Conservation (phyloP, 352 stramenopile genomes). For the Pythium phragmitis region DNA sequence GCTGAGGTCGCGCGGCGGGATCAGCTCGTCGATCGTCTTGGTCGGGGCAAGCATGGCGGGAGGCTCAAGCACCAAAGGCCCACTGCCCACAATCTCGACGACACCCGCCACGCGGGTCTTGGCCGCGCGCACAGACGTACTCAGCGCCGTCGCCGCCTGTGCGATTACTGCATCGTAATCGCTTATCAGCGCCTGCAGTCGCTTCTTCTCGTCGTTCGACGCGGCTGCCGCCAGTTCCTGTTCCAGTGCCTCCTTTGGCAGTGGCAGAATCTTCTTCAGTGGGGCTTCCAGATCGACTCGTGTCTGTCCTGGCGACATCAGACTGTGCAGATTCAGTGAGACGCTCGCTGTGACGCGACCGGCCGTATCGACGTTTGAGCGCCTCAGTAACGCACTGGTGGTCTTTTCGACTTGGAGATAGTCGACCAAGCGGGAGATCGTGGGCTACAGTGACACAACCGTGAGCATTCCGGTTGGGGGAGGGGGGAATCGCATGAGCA, state of each 20-base stretch:
- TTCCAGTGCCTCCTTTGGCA: constrained; percentile 51
- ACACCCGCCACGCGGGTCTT: constrained; percentile 33
- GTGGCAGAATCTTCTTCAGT: constrained; percentile 30
- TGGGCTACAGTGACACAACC: constrained; percentile 19
- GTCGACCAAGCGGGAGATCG: constrained; percentile 38
- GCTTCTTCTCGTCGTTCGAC: constrained; percentile 78
- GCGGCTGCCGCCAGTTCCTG: constrained; percentile 48
- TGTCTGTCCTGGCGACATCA: constrained; percentile 36
- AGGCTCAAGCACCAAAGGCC: constrained; percentile 41
- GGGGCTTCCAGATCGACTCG: constrained; percentile 12
- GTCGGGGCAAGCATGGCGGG: constrained; percentile 28
- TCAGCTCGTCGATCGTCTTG: constrained; percentile 47
- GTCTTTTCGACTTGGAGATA: constrained; percentile 54
- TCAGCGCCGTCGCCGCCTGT: constrained; percentile 31
- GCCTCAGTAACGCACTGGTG: constrained; percentile 33
- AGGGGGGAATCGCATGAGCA: background rate
- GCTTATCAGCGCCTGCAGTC: constrained; percentile 50
- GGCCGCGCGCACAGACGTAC: constrained; percentile 22
- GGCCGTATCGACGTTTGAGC: constrained; percentile 30
- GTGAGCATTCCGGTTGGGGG: background rate
- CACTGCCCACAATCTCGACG: constrained; percentile 32
- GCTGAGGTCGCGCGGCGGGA: constrained; percentile 46
- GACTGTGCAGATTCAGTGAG: constrained; percentile 34
- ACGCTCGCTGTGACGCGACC: constrained; percentile 38
- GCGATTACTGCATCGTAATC: constrained; percentile 54